Percentiles rank a stretch among this genome's conserved stretches.
These are phyloP conservation scores for Phytophthora sp. DNA, from an alignment of 352 stramenopile species.

Conservation along the genomic window DNA sequence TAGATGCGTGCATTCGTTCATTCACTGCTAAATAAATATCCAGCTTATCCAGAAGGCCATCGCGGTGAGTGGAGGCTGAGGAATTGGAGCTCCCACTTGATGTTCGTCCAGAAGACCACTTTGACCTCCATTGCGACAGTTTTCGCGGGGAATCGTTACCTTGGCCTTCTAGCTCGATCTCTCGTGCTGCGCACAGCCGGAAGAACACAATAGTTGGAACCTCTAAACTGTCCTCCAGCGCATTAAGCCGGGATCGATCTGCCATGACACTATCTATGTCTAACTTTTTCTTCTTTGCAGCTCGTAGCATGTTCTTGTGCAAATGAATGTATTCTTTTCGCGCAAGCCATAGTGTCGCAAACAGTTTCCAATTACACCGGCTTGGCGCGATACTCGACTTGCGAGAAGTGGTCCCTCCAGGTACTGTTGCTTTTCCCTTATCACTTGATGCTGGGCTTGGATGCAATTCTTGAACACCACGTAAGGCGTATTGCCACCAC, in stretches of 20 bases:
- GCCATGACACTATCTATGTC: constrained; percentile 49
- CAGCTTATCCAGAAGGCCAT: constrained; percentile 46
- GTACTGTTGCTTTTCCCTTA: constrained; percentile 1
- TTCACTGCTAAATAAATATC: constrained; percentile 59
- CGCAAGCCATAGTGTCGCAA: constrained; percentile 57
- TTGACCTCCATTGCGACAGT: constrained; percentile 69
- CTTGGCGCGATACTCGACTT: constrained; percentile 14
- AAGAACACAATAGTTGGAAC: constrained; percentile 88
- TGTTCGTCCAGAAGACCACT: constrained; percentile 50
- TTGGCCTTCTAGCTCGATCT: constrained; percentile 71
- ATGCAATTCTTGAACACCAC: constrained; percentile 72
- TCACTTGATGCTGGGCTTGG: constrained; percentile 1
- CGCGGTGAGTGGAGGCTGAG: constrained; percentile 4
- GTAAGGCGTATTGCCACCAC: constrained; percentile 86
- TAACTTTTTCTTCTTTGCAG: constrained; percentile 70
- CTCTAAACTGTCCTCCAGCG: constrained; percentile 75
- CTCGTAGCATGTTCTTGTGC: constrained; percentile 72
- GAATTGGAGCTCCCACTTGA: constrained; percentile 21
- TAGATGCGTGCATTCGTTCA: constrained; percentile 70
- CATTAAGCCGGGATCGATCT: constrained; percentile 53
- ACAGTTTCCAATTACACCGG: constrained; percentile 66
- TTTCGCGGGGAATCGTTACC: constrained; percentile 75
- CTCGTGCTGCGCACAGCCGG: constrained; percentile 62
- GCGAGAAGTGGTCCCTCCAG: background rate
- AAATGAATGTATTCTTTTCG: constrained; percentile 80